Base-by-base conservation (phyloP, 2,329 filamentous ascomycete species). In the Alternaria arborescens region DNA sequence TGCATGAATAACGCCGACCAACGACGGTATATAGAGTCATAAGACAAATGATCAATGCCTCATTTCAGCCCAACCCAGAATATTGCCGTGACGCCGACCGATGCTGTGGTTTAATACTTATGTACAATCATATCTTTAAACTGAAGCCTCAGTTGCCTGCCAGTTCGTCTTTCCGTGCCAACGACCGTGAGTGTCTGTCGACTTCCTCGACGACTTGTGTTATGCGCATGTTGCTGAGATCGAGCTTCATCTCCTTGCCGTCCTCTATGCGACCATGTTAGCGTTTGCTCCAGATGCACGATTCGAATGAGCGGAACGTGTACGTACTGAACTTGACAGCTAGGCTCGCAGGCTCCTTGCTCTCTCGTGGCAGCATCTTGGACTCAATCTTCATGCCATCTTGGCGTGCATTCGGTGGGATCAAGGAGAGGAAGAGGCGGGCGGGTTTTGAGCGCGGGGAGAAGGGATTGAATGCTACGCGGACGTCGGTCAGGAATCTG, bases 381-480 rank as follows among this genome's bases (percentile, higher is more conserved):
- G 93, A 90, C 70, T 88, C 88, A 74, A 98, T 91, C 73, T 89
- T 87, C 84, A 97, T 92, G 67, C 87, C 88, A 55, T 83, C 85
- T 57, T 84, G 82, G 55, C 93, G 88, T 61, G 93, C 93, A 72
- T 90, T 88, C 42, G 93, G 87, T 10, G 94, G 93, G 32, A 99
- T 88, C 66, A 91, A 86, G 32, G 92, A 90, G 69, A 98, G 91
- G 80, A 98, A 95, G 52, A 97, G 85, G 43, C 95, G 90, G 40
- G 93, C 94, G 24, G 94, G 90, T 76, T 93, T 93, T 64, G 92
- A 89, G 77, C 86, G 85, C 24, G 86, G 81, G 28, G 89, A 91
- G 86, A 98, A 98, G 40, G 95, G 94, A 81, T 97, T 97, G 88
- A 98, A 97, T 78, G 88, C 88, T 67, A 93, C 90, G 73, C 86